phyloP scores from a whole-genome alignment of 2,329 filamentous ascomycete species.

The Hymenoscyphus occultus region DNA sequence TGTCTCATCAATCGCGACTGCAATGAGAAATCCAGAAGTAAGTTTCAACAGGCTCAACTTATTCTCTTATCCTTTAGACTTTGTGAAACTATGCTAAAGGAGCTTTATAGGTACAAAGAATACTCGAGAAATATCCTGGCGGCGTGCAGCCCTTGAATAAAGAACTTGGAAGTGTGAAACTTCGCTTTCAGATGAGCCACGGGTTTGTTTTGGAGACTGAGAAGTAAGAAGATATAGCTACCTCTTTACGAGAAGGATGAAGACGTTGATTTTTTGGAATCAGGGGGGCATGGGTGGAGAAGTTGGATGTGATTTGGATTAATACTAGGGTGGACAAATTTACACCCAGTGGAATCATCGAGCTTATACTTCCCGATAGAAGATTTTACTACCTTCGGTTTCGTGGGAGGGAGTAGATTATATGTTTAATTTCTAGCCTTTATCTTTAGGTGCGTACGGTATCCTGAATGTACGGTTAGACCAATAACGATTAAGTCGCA shows the following conservation, averaged over 20 bases:
- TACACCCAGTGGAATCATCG: neutral
- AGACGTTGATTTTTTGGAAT: neutral
- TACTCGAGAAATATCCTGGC: neutral
- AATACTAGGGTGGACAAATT: neutral
- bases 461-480: too few relatives aligned
- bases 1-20: neutral
- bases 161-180: neutral
- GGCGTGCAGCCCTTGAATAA: neutral
- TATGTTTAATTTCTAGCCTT: too few relatives aligned
- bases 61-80: neutral
- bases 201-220: neutral
- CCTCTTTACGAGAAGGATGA: neutral
- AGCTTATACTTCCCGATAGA: too few relatives aligned
- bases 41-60: neutral
- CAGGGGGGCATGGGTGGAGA: neutral
- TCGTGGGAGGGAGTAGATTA: too few relatives aligned
- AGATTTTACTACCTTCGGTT: too few relatives aligned
- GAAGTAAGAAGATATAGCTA: neutral
- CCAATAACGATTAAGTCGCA: too few relatives aligned
- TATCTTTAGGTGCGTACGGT: too few relatives aligned
- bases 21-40: neutral
- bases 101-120: neutral
- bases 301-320: neutral
- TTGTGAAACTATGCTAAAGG: too few relatives aligned
- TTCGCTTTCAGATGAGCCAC: neutral